Base-by-base conservation (phyloP, 768 basidiomycete species). In the Cyathus striatus region DNA sequence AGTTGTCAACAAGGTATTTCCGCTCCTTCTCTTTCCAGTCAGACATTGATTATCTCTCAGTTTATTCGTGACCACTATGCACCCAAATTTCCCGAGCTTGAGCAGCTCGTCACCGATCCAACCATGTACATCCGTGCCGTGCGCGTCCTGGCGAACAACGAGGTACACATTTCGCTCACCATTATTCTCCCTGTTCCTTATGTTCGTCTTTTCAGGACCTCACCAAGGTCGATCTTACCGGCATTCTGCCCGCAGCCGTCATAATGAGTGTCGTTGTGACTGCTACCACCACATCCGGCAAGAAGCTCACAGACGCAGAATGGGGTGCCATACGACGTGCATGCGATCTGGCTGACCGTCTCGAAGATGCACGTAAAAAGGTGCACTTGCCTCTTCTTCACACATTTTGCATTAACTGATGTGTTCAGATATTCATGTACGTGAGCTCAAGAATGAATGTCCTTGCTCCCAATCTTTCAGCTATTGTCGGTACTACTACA, bases 401-500 rank as follows among this genome's bases (percentile, higher is more conserved):
- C 27, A 16, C 16, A 32, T 38, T 41, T 39, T 32, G 14, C 5
- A 30, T 30, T 30, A 38, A 34, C 41, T 50, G 27, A 30, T 48
- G n/a, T 25, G 5, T 25, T 38, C 56, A 94, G 88, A 99, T 98
- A 55, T 95, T 98, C 69, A 85, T 89, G 75, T 99, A 98, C 78
- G 96, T 99, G 64, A 95, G 94, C 74, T 95, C 91, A 55, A 81
- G 96, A 70, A 98, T 99, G 91, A 90, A 91, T 69, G 80, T 92
- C 44, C 86, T 99, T 58, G 95, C 96, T 53, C 96, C 96, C 57
- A 99, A 99, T 65, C 81, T 99, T 60, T 95, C 93, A 57, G 86
- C 90, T 64, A 96, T 99, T 67, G 90, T 98, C 69, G 95, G 96
- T 64, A 96, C 96, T 45, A 92, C 89, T 55, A 95, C 93, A 74